phyloP scores from a whole-genome alignment of 345 rosid species.

The Brassica juncea region DNA sequence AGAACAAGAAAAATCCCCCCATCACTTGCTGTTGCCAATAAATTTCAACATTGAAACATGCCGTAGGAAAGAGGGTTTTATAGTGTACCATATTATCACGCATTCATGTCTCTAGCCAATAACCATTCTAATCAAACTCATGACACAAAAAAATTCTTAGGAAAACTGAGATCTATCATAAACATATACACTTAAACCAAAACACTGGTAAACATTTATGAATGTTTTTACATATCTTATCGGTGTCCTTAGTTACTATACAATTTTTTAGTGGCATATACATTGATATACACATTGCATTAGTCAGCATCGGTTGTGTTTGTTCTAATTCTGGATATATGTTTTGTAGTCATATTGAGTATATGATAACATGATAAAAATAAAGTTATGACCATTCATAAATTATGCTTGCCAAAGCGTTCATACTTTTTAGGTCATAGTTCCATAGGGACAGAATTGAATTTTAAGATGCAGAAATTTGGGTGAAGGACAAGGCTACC shows the following conservation, averaged over 20 bases:
- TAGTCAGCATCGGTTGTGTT: background rate
- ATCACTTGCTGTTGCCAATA: constrained; percentile 15
- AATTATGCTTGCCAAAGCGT: constrained; percentile 1
- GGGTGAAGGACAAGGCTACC: constrained; percentile 35
- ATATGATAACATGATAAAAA: background rate
- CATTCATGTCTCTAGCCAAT: constrained; percentile 2
- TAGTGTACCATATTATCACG: constrained; percentile 18
- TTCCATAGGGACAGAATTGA: constrained; percentile 22
- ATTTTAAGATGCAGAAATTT: background rate
- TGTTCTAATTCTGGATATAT: background rate
- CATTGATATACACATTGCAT: background rate
- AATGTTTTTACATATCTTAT: background rate
- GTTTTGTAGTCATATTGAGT: background rate
- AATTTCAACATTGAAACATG: background rate
- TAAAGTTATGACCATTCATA: background rate
- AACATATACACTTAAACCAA: background rate
- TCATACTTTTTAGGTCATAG: background rate
- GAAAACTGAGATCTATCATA: background rate
- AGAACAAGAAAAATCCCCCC: constrained; percentile 4
- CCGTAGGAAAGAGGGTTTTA: constrained; percentile 14
- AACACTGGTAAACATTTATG: background rate
- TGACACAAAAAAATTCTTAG: background rate
- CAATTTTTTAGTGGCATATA: background rate
- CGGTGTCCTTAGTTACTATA: background rate
- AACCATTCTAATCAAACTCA: background rate